Percentiles rank a stretch among this genome's conserved stretches.
Conservation (phyloP, 371 early-diverging fungal species). For the Synchytrium microbalum region DNA sequence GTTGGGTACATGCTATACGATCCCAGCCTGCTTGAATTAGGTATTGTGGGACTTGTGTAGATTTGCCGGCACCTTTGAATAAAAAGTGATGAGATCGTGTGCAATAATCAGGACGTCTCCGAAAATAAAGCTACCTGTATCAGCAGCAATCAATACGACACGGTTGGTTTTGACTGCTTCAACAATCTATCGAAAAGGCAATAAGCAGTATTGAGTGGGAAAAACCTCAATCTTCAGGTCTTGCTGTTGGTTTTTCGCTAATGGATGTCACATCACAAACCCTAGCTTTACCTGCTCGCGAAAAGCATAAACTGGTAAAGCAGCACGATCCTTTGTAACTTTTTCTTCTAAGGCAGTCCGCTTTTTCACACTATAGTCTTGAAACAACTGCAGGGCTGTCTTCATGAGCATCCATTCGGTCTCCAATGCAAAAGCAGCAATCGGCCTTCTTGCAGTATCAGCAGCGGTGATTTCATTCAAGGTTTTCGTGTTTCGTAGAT, state of each 20-base stretch:
- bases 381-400: constrained; percentile 46
- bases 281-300: not conserved
- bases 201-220: constrained; percentile 45
- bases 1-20: constrained; percentile 87
- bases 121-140: constrained; percentile 34
- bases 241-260: not conserved
- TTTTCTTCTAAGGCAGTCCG: constrained; percentile 27
- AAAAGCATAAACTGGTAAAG: not conserved
- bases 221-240: constrained; percentile 37
- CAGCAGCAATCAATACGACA: constrained; percentile 44
- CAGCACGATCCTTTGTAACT: not conserved
- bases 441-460: not conserved
- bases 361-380: constrained; percentile 49
- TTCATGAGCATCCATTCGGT: not conserved
- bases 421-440: not conserved
- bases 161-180: constrained; percentile 24
- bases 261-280: not conserved
- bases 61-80: constrained; percentile 3
- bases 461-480: not conserved
- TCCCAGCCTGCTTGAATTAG: constrained; percentile 66
- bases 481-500: constrained; percentile 7
- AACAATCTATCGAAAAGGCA: constrained; percentile 16
- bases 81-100: not conserved
- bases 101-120: constrained; percentile 1
- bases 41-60: constrained; percentile 80